Evolutionary conservation across 2,329 filamentous ascomycete species (phyloP).

Genomic region (Fusarium oligoseptatum): DNA sequence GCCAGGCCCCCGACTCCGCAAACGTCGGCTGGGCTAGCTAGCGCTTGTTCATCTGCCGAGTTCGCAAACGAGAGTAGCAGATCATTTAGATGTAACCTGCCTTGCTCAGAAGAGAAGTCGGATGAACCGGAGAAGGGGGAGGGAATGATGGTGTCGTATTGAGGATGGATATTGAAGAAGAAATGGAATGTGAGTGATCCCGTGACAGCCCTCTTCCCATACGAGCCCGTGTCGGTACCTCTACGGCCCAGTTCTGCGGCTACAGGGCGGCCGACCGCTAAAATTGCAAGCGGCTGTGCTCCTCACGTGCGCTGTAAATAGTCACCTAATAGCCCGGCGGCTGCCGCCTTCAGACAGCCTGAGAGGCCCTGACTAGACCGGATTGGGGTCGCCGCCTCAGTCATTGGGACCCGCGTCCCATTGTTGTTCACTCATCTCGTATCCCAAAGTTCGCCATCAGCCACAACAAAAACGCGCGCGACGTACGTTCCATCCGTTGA

Average conservation of each 20-base stretch:
- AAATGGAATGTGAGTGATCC: background rate
- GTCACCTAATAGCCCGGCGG: slow-evolving; percentile 4
- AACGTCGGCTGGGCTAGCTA: slow-evolving; percentile 3
- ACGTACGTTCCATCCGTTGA: background rate
- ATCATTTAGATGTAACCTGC: slow-evolving; percentile 8
- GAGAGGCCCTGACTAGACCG: slow-evolving; percentile 15
- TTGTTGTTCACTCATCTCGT: slow-evolving; percentile 36
- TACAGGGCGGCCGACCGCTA: slow-evolving; percentile 10
- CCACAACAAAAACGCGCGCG: slow-evolving; percentile 17
- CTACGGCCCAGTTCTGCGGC: background rate
- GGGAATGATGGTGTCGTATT: slow-evolving; percentile 1
- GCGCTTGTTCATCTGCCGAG: slow-evolving; percentile 12
- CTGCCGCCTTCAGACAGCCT: background rate
- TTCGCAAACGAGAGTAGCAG: background rate
- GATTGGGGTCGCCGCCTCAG: slow-evolving; percentile 24
- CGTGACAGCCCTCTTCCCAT: background rate
- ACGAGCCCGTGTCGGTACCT: background rate
- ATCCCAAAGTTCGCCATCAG: slow-evolving; percentile 9
- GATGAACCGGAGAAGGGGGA: slow-evolving; percentile 8
- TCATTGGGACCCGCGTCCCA: slow-evolving; percentile 10
- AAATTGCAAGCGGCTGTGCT: slow-evolving; percentile 6
- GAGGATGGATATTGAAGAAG: slow-evolving; percentile 8
- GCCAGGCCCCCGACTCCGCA: background rate
- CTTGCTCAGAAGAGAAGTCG: slow-evolving; percentile 8
- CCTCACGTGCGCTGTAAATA: slow-evolving; percentile 24